Percentiles rank a stretch among this genome's conserved stretches.
phyloP scores from a whole-genome alignment of 116 monocot species.

The Cymodocea nodosa region DNA sequence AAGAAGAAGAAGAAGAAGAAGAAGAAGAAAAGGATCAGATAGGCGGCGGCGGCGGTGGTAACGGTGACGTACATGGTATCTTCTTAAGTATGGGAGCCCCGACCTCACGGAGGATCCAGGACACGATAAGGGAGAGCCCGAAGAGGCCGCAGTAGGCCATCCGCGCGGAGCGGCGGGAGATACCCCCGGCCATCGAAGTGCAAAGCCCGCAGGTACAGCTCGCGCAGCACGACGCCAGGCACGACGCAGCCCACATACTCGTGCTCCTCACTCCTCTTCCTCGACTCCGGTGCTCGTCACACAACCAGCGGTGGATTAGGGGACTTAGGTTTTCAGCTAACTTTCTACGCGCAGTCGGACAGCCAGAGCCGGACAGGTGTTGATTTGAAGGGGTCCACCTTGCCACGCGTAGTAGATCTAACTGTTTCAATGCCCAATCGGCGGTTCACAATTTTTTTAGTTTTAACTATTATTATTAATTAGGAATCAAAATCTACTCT shows the following conservation, averaged over 20 bases:
- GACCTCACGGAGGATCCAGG: constrained; percentile 80
- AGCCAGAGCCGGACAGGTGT: no score
- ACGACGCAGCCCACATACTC: constrained; percentile 79
- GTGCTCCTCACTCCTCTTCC: background rate
- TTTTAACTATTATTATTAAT: no score
- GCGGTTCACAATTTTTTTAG: no score
- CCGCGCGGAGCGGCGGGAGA: constrained; percentile 75
- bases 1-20: no score
- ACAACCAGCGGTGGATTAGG: no score
- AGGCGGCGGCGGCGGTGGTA: background rate
- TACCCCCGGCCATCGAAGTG: constrained; percentile 47
- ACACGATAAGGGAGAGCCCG: constrained; percentile 72
- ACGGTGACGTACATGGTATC: constrained; percentile 45
- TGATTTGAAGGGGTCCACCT: no score
- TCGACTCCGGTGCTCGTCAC: no score
- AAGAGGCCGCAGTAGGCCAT: constrained; percentile 94
- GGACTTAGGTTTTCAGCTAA: no score
- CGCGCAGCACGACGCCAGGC: constrained; percentile 86
- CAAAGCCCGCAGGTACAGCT: constrained; percentile 84
- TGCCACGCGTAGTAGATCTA: no score
- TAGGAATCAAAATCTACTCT: no score
- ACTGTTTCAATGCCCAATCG: no score
- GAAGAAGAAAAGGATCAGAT: background rate
- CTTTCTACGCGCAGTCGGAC: no score
- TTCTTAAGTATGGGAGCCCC: constrained; percentile 74